phyloP scores from a whole-genome alignment of 495 filamentous ascomycete species.

The Penicillium simplicissimum region DNA sequence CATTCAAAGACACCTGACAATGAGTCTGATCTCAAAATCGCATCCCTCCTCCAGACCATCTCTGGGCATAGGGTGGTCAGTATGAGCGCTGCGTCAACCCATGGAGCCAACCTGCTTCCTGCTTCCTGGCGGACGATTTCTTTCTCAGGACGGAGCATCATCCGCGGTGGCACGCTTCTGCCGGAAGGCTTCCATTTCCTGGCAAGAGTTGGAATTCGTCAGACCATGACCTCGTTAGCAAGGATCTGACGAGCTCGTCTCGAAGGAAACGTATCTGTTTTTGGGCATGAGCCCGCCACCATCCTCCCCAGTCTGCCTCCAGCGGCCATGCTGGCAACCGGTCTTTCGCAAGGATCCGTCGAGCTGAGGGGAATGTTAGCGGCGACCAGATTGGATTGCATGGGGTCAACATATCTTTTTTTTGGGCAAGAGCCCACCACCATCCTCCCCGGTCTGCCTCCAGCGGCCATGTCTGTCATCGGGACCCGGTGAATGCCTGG shows the following conservation, averaged over 20 bases:
- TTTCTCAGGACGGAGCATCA: no score
- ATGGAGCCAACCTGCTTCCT: neutral
- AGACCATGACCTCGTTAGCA: neutral
- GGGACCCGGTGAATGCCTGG: neutral
- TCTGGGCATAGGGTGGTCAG: neutral
- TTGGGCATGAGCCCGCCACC: neutral
- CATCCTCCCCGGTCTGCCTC: neutral
- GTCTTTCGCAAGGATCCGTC: no score
- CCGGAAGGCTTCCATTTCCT: no score
- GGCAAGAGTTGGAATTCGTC: no score
- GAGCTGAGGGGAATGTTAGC: no score
- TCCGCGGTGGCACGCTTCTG: no score
- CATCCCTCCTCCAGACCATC: neutral
- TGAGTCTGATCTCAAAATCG: neutral
- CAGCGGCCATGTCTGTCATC: neutral
- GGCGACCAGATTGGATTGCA: no score
- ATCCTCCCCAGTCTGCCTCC: neutral
- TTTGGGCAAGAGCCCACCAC: constrained; percentile 1
- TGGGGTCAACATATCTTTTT: neutral
- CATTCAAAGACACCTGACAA: neutral
- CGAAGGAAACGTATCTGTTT: neutral
- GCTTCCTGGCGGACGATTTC: no score
- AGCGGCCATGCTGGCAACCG: no score
- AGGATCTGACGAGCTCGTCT: neutral
- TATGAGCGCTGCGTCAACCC: neutral